phyloP scores from a whole-genome alignment of 305 asterid genomes.

The Fraxinus baroniana region DNA sequence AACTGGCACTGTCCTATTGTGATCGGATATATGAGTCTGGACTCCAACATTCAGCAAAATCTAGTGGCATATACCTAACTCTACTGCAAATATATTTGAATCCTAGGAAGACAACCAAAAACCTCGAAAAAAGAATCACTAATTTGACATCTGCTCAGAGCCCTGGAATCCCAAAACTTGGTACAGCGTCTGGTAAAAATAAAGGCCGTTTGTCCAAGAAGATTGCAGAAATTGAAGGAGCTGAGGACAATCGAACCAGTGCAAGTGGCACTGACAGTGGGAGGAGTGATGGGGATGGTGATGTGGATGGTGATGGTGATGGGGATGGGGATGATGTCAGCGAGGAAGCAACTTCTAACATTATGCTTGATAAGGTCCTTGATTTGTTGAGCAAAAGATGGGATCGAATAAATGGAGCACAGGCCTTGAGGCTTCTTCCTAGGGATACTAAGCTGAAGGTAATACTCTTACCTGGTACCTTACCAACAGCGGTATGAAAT shows the following conservation, averaged over 20 bases:
- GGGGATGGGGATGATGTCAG: slow-evolving; percentile 62
- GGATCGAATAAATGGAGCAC: slow-evolving; percentile 97
- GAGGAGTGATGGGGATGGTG: slow-evolving; percentile 73
- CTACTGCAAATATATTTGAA: slow-evolving; percentile 92
- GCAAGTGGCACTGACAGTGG: slow-evolving; percentile 92
- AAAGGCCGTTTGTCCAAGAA: slow-evolving; percentile 60
- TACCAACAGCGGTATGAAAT: slow-evolving; percentile 1
- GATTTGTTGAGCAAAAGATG: slow-evolving; percentile 91
- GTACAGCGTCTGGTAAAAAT: slow-evolving; percentile 45
- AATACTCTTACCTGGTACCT: slow-evolving; percentile 18
- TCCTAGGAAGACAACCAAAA: slow-evolving; percentile 76
- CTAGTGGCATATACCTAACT: slow-evolving; percentile 76
- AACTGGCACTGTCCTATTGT: slow-evolving; percentile 84
- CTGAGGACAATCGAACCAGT: slow-evolving; percentile 69
- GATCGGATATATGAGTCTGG: slow-evolving; percentile 81
- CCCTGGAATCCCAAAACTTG: slow-evolving; percentile 52
- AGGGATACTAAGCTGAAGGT: slow-evolving; percentile 93
- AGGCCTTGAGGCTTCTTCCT: slow-evolving; percentile 90
- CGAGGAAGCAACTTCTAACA: slow-evolving; percentile 70
- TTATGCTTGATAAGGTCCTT: slow-evolving; percentile 88
- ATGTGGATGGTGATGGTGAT: slow-evolving; percentile 37
- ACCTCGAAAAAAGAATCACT: slow-evolving; percentile 65
- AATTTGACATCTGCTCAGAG: slow-evolving; percentile 55
- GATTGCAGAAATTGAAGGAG: slow-evolving; percentile 86
- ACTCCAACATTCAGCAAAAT: slow-evolving; percentile 64